Percentiles rank a stretch among this genome's conserved stretches.
Conservation (phyloP, 371 early-diverging fungal genomes). For the Blastocladiella emersonii region DNA sequence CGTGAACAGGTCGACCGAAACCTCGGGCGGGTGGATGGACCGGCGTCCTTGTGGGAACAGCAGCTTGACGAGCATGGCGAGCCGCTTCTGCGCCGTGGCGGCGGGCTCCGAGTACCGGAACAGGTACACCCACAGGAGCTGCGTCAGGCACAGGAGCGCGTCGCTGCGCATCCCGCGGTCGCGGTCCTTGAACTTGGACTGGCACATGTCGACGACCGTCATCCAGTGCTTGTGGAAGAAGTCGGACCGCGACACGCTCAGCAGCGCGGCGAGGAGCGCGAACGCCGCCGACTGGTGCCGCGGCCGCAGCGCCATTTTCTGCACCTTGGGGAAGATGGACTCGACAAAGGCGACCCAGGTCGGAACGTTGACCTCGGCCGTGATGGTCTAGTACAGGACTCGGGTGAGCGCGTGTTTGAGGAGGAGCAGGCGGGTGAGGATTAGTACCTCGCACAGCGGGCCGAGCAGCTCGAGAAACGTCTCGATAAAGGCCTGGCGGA, state of each 20-base stretch:
- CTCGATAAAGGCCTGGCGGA: conserved; percentile 83
- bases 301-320: conserved; percentile 75
- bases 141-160: conserved; percentile 61
- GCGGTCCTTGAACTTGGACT: conserved; percentile 68
- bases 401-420: not conserved
- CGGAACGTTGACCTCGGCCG: conserved; percentile 88
- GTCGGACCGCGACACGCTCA: conserved; percentile 78
- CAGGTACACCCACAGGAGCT: conserved; percentile 84
- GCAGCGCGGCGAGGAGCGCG: conserved; percentile 69
- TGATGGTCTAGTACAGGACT: conserved; percentile 44
- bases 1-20: not conserved
- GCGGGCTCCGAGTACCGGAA: conserved; percentile 69
- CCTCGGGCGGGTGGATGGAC: conserved; percentile 13
- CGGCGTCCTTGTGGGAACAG: conserved; percentile 18
- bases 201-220: conserved; percentile 54
- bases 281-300: conserved; percentile 58
- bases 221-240: conserved; percentile 72
- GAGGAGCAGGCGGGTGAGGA: conserved; percentile 5
- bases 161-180: conserved; percentile 52
- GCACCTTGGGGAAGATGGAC: conserved; percentile 72
- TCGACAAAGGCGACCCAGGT: conserved; percentile 86
- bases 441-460: conserved; percentile 66
- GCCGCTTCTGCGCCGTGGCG: conserved; percentile 33
- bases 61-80: conserved; percentile 46
- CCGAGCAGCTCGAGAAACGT: conserved; percentile 77